These are phyloP conservation scores for Claviceps maximensis DNA, from an alignment of 2,329 filamentous ascomycete species.

Conservation along the genomic window DNA sequence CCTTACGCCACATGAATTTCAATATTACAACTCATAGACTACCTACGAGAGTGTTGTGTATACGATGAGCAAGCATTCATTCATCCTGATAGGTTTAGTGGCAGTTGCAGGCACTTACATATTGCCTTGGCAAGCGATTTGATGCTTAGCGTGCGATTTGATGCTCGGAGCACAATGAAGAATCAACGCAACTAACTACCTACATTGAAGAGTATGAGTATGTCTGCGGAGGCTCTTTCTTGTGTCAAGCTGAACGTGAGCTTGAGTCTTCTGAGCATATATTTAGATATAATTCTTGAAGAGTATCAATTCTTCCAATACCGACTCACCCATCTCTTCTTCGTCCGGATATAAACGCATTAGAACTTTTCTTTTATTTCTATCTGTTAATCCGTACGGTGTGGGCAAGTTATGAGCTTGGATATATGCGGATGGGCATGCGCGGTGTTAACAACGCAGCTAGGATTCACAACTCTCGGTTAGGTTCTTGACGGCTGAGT, in stretches of 20 bases:
- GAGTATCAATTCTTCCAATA: not conserved
- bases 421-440: not conserved
- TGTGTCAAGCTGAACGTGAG: no score
- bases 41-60: not conserved
- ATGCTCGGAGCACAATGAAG: not conserved
- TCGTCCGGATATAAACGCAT: not conserved
- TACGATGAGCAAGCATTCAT: no score
- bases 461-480: not conserved
- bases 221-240: not conserved
- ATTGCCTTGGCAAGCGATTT: not conserved
- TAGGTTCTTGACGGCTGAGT: conserved; percentile 7
- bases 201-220: not conserved
- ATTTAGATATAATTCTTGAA: not conserved
- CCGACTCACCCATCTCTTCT: not conserved
- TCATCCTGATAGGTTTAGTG: no score
- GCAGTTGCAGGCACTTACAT: no score
- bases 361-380: not conserved
- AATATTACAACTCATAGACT: not conserved
- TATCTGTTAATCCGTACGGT: not conserved
- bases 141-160: not conserved
- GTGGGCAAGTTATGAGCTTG: not conserved
- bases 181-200: not conserved
- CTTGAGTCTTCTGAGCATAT: not conserved
- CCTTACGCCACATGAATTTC: no score
- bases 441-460: not conserved